Percentiles rank a stretch among this genome's conserved stretches.
Conservation (phyloP, 2,329 filamentous ascomycete species). For the Helicocarpus griseus region DNA sequence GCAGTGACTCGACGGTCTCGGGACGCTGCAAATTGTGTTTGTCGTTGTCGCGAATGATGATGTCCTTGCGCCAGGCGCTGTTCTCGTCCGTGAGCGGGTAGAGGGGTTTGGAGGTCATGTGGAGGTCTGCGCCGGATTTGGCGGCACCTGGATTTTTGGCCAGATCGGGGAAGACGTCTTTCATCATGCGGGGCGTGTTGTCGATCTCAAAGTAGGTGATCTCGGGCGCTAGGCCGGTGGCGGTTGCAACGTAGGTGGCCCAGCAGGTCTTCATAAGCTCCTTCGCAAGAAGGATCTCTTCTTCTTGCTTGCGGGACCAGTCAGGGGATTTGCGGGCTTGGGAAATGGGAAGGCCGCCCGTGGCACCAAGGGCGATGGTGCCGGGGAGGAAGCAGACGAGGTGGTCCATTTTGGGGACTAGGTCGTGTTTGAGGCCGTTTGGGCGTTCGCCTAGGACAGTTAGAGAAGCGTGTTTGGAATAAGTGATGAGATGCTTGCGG, state of each 20-base stretch:
- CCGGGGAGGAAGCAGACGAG: slow-evolving; percentile 96
- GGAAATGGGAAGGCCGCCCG: slow-evolving; percentile 63
- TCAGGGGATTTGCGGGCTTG: slow-evolving; percentile 61
- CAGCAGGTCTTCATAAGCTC: slow-evolving; percentile 96
- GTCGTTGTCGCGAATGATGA: slow-evolving; percentile 70
- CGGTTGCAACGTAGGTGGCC: slow-evolving; percentile 89
- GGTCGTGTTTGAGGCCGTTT: slow-evolving; percentile 52
- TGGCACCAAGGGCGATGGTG: slow-evolving; percentile 82
- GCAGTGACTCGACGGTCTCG: slow-evolving; percentile 90
- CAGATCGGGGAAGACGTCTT: slow-evolving; percentile 27
- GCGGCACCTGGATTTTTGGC: slow-evolving; percentile 14
- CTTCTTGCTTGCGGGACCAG: slow-evolving; percentile 73
- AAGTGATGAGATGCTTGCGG: slow-evolving; percentile 85
- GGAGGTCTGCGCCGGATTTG: slow-evolving; percentile 22
- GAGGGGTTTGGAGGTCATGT: slow-evolving; percentile 26
- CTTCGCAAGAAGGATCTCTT: slow-evolving; percentile 74
- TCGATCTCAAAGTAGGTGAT: slow-evolving; percentile 83
- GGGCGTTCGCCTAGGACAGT: slow-evolving; percentile 88
- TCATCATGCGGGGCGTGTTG: slow-evolving; percentile 49
- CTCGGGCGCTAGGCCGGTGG: slow-evolving; percentile 85
- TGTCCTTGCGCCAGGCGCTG: slow-evolving; percentile 63
- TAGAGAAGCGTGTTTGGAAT: slow-evolving; percentile 67
- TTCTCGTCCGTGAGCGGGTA: slow-evolving; percentile 19
- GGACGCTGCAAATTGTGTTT: slow-evolving; percentile 88
- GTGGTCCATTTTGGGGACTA: slow-evolving; percentile 95